These are phyloP conservation scores for Hippophae gyantsensis DNA, from an alignment of 306 rosid genomes.

Conservation along the genomic window DNA sequence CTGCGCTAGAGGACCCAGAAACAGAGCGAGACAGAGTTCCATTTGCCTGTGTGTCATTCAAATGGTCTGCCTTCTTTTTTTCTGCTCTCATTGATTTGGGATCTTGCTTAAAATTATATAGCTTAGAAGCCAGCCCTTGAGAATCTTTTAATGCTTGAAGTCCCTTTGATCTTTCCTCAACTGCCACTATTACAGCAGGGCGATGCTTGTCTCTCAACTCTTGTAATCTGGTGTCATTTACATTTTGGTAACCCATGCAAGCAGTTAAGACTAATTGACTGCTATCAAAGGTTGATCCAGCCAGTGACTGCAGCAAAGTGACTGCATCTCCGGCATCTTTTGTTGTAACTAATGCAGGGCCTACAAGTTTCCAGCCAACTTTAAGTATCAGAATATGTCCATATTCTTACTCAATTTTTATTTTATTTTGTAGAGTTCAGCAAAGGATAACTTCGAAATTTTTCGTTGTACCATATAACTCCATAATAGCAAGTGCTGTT, in stretches of 20 bases:
- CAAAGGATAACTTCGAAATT: conserved; percentile 5
- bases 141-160: conserved; percentile 77
- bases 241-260: conserved; percentile 95
- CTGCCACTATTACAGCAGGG: conserved; percentile 58
- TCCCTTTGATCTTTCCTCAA: conserved; percentile 93
- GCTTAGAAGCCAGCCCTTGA: conserved; percentile 82
- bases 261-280: conserved; percentile 98
- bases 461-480: conserved; percentile 80
- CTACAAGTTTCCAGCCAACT: conserved; percentile 45
- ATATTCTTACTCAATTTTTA: conserved; percentile 5
- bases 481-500: conserved; percentile 98
- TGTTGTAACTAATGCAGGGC: conserved; percentile 94
- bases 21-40: conserved; percentile 59
- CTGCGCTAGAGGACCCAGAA: conserved; percentile 81
- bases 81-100: conserved; percentile 42
- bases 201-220: conserved; percentile 87
- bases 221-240: conserved; percentile 66
- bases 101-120: conserved; percentile 68
- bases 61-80: conserved; percentile 35
- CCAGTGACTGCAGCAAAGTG: conserved; percentile 89
- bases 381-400: conserved; percentile 22
- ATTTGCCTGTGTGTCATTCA: conserved; percentile 28
- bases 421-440: background rate
- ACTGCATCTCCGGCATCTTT: conserved; percentile 99
- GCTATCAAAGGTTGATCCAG: conserved; percentile 99